Conservation (phyloP, 1,284 basidiomycete species). For the Golubevia sp. region DNA sequence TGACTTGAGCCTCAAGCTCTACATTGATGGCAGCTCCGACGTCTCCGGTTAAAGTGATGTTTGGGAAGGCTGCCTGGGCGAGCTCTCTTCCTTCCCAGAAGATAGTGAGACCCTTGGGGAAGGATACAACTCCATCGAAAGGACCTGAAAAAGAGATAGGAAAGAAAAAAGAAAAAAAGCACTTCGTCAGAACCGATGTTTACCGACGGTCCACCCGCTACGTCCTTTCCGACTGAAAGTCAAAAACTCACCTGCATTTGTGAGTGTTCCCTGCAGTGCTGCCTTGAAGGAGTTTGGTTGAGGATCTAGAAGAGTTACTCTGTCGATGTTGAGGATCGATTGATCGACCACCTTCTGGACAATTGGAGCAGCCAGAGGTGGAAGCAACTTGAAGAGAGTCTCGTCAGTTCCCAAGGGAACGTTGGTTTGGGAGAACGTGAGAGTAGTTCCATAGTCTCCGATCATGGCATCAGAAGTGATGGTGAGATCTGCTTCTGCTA, state of each 20-base stretch:
- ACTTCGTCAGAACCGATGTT: no score
- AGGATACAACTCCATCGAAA: conserved; percentile 52
- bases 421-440: conserved; percentile 47
- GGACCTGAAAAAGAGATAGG: no score
- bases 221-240: no score
- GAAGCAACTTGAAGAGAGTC: conserved; percentile 45
- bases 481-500: conserved; percentile 38
- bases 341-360: conserved; percentile 59
- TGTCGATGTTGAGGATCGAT: conserved; percentile 41
- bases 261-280: conserved; percentile 45
- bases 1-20: conserved; percentile 37
- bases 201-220: no score
- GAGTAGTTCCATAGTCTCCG: conserved; percentile 46
- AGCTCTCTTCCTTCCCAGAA: conserved; percentile 44
- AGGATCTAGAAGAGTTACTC: conserved; percentile 46
- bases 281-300: conserved; percentile 42
- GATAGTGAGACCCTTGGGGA: conserved; percentile 46
- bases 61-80: conserved; percentile 50
- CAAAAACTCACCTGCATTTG: no score
- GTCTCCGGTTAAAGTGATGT: conserved; percentile 45
- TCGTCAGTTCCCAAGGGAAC: conserved; percentile 50
- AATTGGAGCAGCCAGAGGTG: conserved; percentile 51
- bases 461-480: conserved; percentile 38
- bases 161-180: no score
- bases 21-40: conserved; percentile 51